Conservation (phyloP, 2,329 filamentous ascomycete species). For the Colletotrichum sp. region DNA sequence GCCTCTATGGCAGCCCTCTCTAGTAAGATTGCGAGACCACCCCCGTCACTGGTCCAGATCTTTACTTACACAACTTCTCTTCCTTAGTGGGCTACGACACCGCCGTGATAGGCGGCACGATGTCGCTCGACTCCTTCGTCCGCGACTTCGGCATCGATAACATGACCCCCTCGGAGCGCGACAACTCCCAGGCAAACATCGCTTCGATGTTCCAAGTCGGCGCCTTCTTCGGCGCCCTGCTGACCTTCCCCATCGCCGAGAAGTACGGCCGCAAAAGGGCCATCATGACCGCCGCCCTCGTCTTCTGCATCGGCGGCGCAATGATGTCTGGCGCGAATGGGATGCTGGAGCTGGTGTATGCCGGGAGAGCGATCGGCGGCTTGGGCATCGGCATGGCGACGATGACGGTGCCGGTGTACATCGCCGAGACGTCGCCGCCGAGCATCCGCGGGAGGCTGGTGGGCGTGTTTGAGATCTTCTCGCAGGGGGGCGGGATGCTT, state of each 20-base stretch:
- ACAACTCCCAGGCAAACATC: conserved; percentile 30
- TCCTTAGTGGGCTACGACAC: conserved; percentile 21
- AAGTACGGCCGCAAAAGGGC: conserved; percentile 56
- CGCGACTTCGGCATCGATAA: conserved; percentile 21
- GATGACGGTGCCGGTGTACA: conserved; percentile 61
- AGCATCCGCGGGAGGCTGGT: conserved; percentile 56
- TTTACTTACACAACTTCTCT: not conserved
- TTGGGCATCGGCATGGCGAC: conserved; percentile 54
- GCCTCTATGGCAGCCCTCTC: conserved; percentile 37
- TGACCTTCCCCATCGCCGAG: conserved; percentile 60
- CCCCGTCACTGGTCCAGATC: not conserved
- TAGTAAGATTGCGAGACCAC: conserved; percentile 23
- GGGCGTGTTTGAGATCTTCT: conserved; percentile 54
- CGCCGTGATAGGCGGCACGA: conserved; percentile 28
- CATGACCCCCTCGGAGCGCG: conserved; percentile 1
- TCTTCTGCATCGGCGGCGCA: conserved; percentile 53
- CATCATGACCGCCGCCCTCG: conserved; percentile 53
- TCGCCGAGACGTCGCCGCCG: conserved; percentile 60
- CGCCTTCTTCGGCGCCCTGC: conserved; percentile 58
- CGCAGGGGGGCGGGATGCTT: conserved; percentile 53
- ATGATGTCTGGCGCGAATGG: conserved; percentile 34
- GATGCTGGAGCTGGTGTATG: conserved; percentile 58
- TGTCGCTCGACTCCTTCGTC: conserved; percentile 25
- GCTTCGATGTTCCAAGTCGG: conserved; percentile 57
- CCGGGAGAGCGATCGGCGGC: conserved; percentile 56